These are phyloP conservation scores for Cymodocea nodosa DNA, from an alignment of 116 monocot genomes.

Conservation along the genomic window DNA sequence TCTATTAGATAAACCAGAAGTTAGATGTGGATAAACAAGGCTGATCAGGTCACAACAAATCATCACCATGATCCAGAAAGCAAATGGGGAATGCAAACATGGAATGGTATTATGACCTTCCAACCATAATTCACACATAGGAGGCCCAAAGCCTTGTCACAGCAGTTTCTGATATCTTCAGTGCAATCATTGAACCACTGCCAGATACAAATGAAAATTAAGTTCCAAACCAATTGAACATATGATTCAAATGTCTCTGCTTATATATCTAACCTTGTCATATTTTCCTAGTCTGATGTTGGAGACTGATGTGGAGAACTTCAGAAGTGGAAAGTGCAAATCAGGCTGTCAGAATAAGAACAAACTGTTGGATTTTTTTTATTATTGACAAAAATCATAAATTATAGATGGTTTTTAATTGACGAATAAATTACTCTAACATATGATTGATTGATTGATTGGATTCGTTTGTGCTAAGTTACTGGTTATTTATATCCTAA, in stretches of 20 bases:
- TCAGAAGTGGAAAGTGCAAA: constrained; percentile 48
- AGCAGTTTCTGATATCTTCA: constrained; percentile 51
- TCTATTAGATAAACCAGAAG: constrained; percentile 18
- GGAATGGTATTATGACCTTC: constrained; percentile 36
- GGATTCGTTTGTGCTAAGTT: too few relatives aligned
- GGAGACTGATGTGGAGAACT: constrained; percentile 26
- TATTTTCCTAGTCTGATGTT: constrained; percentile 69
- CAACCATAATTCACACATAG: constrained; percentile 45
- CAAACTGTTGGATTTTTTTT: background rate
- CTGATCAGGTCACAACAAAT: background rate
- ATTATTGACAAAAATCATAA: background rate
- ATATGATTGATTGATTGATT: background rate
- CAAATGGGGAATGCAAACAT: background rate
- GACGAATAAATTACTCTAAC: background rate
- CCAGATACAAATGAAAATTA: constrained; percentile 5
- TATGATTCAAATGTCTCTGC: too few relatives aligned
- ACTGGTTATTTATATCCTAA: too few relatives aligned
- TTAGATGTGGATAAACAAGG: too few relatives aligned
- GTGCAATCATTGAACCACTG: constrained; percentile 85
- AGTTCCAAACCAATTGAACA: background rate
- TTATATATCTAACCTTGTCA: constrained; percentile 30
- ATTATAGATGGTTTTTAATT: background rate
- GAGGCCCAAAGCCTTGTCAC: constrained; percentile 44
- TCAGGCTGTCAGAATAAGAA: constrained; percentile 32
- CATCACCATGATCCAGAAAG: background rate